These are phyloP conservation scores for Carex littledalei DNA, from an alignment of 176 grass and related monocot genomes.

Conservation along the genomic window DNA sequence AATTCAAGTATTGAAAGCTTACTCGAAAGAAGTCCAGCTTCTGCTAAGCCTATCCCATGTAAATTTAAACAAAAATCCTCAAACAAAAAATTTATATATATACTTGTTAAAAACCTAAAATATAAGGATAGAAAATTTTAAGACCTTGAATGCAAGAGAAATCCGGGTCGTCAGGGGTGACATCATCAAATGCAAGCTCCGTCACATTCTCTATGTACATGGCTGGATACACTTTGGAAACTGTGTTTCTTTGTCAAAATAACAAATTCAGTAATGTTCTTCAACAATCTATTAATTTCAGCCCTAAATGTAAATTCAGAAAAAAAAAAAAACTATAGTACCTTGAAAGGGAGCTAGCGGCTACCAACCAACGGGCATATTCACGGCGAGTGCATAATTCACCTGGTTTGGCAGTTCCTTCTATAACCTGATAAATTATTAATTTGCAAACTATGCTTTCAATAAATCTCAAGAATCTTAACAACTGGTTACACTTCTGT, in stretches of 20 bases:
- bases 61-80: constrained; percentile 19
- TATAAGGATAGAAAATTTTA: constrained; percentile 14
- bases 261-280: constrained; percentile 20
- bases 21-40: constrained; percentile 84
- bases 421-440: constrained; percentile 68
- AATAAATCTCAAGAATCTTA: not conserved
- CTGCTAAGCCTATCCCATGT: constrained; percentile 61
- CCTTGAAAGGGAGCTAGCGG: constrained; percentile 84
- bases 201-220: constrained; percentile 93
- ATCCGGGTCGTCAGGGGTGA: constrained; percentile 79
- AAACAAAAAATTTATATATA: constrained; percentile 10
- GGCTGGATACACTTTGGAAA: constrained; percentile 94
- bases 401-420: constrained; percentile 63
- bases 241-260: constrained; percentile 54
- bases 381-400: constrained; percentile 88
- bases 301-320: not conserved
- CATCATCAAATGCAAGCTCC: constrained; percentile 93
- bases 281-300: not conserved
- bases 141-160: constrained; percentile 91
- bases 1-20: constrained; percentile 69
- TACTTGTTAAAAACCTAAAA: constrained; percentile 4
- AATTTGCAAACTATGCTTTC: constrained; percentile 20
- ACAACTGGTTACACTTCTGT: not conserved
- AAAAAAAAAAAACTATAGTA: constrained; percentile 26
- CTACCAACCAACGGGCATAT: constrained; percentile 91